Conservation (phyloP, 768 basidiomycete species). For the Rhizopogon rudus region DNA sequence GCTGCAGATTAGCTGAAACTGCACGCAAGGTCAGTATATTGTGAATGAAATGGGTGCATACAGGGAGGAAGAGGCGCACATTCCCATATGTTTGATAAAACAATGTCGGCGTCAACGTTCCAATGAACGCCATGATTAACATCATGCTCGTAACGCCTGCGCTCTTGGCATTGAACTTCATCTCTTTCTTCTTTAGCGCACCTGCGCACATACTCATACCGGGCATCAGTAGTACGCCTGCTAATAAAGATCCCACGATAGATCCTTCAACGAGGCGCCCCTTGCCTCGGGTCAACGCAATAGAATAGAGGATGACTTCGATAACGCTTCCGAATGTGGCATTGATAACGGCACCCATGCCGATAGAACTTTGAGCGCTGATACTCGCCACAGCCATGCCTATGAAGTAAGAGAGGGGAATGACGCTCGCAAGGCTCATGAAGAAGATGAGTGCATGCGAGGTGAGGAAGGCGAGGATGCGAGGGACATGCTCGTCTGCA, state of each 20-base stretch:
- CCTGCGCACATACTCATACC: constrained; percentile 93
- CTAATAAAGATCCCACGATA: constrained; percentile 91
- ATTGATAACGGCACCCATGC: constrained; percentile 99
- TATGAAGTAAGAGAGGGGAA: constrained; percentile 97
- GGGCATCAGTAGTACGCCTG: constrained; percentile 96
- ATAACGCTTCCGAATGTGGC: constrained; percentile 98
- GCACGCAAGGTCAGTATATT: constrained; percentile 10
- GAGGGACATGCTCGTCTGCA: constrained; percentile 52
- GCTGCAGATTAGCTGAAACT: constrained; percentile 87
- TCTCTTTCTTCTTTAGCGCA: constrained; percentile 87
- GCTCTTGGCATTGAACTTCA: constrained; percentile 98
- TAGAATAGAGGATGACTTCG: constrained; percentile 89
- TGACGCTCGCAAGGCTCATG: constrained; percentile 82
- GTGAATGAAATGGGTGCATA: not conserved
- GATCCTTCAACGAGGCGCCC: constrained; percentile 95
- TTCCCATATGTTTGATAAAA: constrained; percentile 99
- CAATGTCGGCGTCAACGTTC: constrained; percentile 88
- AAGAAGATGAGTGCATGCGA: constrained; percentile 79
- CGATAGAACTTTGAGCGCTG: constrained; percentile 96
- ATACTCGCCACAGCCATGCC: constrained; percentile 99
- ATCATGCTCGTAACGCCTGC: constrained; percentile 99
- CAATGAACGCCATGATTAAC: constrained; percentile 99
- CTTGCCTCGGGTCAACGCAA: constrained; percentile 87
- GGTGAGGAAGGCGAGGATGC: constrained; percentile 62
- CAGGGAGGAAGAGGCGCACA: constrained; percentile 45